A percentile compares a stretch with the other conserved stretches of the same genome.
These are phyloP conservation scores for Suillus spraguei DNA, from an alignment of 768 basidiomycete genomes.

Conservation along the genomic window DNA sequence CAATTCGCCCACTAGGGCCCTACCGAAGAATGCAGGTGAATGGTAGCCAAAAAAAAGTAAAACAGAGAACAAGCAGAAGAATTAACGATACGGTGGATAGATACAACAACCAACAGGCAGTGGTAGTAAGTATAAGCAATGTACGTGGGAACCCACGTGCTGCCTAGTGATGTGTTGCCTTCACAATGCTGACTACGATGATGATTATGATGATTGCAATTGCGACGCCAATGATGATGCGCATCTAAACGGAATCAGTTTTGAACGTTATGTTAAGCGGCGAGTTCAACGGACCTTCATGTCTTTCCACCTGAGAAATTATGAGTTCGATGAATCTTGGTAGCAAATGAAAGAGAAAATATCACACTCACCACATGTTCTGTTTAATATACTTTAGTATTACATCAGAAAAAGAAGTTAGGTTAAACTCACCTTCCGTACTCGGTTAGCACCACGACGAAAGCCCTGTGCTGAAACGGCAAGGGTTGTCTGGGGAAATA, in stretches of 20 bases:
- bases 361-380: conserved; percentile 85
- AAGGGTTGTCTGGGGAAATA: conserved; percentile 73
- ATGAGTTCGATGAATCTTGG: conserved; percentile 14
- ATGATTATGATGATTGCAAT: conserved; percentile 91
- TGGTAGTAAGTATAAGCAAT: conserved; percentile 12
- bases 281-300: conserved; percentile 70
- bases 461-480: conserved; percentile 99
- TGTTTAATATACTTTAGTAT: conserved; percentile 30
- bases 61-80: conserved; percentile 24
- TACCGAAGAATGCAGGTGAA: conserved; percentile 14
- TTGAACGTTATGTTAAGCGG: conserved; percentile 6
- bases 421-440: conserved; percentile 78
- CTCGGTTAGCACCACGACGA: conserved; percentile 94
- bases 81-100: conserved; percentile 42
- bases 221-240: conserved; percentile 92
- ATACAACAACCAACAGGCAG: conserved; percentile 43
- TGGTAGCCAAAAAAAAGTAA: conserved; percentile 15
- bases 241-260: conserved; percentile 63
- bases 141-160: conserved; percentile 7
- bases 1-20: conserved; percentile 18
- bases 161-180: conserved; percentile 63
- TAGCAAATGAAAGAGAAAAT: background rate
- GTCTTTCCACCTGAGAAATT: conserved; percentile 83
- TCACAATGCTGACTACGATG: conserved; percentile 94
- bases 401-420: conserved; percentile 17